Conservation (phyloP, 331 rosid species). For the Telfairia occidentalis region DNA sequence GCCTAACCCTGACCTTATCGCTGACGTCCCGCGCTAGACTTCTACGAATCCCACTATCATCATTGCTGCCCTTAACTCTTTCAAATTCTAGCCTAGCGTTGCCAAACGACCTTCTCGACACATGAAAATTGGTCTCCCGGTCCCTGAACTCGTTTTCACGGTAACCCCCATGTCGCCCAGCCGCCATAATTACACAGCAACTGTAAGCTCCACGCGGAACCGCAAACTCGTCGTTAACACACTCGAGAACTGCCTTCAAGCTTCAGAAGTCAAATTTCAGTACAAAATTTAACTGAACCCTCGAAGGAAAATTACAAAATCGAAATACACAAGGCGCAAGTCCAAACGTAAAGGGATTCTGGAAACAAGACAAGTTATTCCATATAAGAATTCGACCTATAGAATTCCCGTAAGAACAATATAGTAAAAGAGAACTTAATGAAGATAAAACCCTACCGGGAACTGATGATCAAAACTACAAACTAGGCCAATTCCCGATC, state of each 20-base stretch:
- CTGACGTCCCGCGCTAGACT: slow-evolving; percentile 40
- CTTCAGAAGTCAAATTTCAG: not conserved
- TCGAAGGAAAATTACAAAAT: not conserved
- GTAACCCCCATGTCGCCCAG: slow-evolving; percentile 82
- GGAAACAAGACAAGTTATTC: not conserved
- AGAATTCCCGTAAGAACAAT: not conserved
- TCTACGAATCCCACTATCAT: slow-evolving; percentile 31
- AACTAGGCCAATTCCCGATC: not conserved
- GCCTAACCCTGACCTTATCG: slow-evolving; percentile 53
- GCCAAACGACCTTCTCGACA: slow-evolving; percentile 32
- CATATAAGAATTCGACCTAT: not conserved
- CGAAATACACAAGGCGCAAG: not conserved
- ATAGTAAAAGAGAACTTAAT: not conserved
- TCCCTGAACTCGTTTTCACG: slow-evolving; percentile 72
- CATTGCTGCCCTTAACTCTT: slow-evolving; percentile 31
- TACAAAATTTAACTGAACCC: not conserved
- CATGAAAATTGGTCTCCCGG: slow-evolving; percentile 56
- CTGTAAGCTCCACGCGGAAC: not conserved
- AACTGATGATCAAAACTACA: not conserved
- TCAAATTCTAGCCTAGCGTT: slow-evolving; percentile 54
- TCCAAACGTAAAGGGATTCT: not conserved
- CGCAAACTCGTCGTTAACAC: not conserved
- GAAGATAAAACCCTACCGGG: not conserved
- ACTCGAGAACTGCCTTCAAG: not conserved
- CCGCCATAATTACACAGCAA: slow-evolving; percentile 50